phyloP scores from a whole-genome alignment of 805 yeast species.

The Hanseniaspora clermontiae region DNA sequence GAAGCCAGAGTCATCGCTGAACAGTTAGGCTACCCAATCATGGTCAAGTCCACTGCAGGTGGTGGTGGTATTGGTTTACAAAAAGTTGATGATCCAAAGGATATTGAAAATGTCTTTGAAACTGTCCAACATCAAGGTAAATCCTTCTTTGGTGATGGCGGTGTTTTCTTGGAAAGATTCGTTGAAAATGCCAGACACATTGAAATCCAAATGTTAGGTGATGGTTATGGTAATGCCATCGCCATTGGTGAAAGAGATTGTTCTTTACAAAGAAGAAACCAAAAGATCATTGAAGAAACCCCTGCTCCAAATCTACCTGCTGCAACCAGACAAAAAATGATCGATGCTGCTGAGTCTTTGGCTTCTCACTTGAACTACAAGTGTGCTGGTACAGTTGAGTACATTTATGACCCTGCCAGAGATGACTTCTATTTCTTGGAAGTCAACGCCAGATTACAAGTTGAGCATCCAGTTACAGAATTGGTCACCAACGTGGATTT shows the following conservation, averaged over 20 bases:
- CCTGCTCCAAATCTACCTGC: slow-evolving; percentile 93
- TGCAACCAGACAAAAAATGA: slow-evolving; percentile 57
- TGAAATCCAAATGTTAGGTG: slow-evolving; percentile 93
- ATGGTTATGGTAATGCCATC: slow-evolving; percentile 83
- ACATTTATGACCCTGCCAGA: slow-evolving; percentile 72
- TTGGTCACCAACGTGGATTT: slow-evolving; percentile 86
- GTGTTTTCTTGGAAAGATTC: slow-evolving; percentile 88
- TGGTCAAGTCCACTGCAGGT: slow-evolving; percentile 97
- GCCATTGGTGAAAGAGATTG: slow-evolving; percentile 97
- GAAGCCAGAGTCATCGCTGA: slow-evolving; percentile 72
- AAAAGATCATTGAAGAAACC: slow-evolving; percentile 90
- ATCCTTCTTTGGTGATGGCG: slow-evolving; percentile 87
- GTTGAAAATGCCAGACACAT: slow-evolving; percentile 94
- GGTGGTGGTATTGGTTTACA: slow-evolving; percentile 99
- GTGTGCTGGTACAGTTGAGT: slow-evolving; percentile 97
- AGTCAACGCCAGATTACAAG: slow-evolving; percentile 93
- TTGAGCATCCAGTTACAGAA: slow-evolving; percentile 95
- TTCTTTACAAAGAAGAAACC: slow-evolving; percentile 93
- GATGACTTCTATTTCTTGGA: slow-evolving; percentile 90
- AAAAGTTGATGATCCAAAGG: slow-evolving; percentile 72
- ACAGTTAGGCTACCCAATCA: slow-evolving; percentile 69
- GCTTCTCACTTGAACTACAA: slow-evolving; percentile 77
- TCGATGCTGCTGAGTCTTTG: slow-evolving; percentile 71
- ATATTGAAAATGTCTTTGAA: slow-evolving; percentile 71
- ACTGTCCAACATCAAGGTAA: slow-evolving; percentile 90